A percentile compares a stretch with the other conserved stretches of the same genome.
Conservation (phyloP, 1,284 basidiomycete species). For the Apiotrichum sp. region DNA sequence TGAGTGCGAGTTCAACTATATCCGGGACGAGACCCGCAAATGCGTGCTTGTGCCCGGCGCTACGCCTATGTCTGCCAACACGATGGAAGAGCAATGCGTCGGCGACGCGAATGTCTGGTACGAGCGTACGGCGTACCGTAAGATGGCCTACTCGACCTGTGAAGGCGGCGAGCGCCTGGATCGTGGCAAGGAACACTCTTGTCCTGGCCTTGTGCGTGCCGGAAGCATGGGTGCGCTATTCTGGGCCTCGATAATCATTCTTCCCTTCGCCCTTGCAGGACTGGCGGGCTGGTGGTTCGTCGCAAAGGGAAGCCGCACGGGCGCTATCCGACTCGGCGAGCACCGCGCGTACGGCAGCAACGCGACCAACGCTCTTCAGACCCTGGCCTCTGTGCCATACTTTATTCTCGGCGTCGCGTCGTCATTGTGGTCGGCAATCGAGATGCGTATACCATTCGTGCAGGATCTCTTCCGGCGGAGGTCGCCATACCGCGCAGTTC, state of each 20-base stretch:
- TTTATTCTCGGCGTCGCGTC: slow-evolving; percentile 71
- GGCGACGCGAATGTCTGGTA: slow-evolving; percentile 58
- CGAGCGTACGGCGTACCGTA: slow-evolving; percentile 79
- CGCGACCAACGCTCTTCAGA: slow-evolving; percentile 57
- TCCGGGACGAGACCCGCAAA: slow-evolving; percentile 59
- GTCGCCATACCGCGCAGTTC: slow-evolving; percentile 70
- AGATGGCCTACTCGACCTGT: slow-evolving; percentile 79
- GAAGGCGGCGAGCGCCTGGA: slow-evolving; percentile 68
- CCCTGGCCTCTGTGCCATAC: slow-evolving; percentile 77
- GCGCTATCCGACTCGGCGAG: slow-evolving; percentile 62
- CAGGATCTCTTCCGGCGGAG: slow-evolving; percentile 48
- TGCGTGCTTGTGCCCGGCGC: slow-evolving; percentile 71
- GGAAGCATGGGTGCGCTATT: slow-evolving; percentile 63
- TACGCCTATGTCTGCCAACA: slow-evolving; percentile 53
- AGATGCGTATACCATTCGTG: slow-evolving; percentile 49
- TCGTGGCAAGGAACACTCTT: slow-evolving; percentile 62
- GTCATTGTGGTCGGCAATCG: slow-evolving; percentile 55
- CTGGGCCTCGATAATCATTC: slow-evolving; percentile 66
- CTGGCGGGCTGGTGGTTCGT: slow-evolving; percentile 74
- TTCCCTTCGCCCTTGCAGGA: slow-evolving; percentile 67
- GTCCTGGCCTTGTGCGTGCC: slow-evolving; percentile 60
- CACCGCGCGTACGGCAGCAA: slow-evolving; percentile 46
- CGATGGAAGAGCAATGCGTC: slow-evolving; percentile 54
- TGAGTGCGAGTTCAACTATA: slow-evolving; percentile 92
- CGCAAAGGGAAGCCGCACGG: slow-evolving; percentile 56